Conservation (phyloP, 331 rosid species). For the Stylosanthes scabra region DNA sequence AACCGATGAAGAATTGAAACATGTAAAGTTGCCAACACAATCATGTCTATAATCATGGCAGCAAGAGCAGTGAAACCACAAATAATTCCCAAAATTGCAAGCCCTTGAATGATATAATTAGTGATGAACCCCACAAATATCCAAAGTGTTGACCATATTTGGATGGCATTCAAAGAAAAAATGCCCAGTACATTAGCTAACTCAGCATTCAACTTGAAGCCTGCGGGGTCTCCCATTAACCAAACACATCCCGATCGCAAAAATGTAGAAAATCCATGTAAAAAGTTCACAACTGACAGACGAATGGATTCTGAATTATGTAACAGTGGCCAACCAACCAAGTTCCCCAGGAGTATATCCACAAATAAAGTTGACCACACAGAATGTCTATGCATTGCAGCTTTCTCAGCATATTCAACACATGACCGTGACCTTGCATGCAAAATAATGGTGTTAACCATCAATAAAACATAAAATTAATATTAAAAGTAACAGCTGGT, state of each 20-base stretch:
- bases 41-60: constrained; percentile 74
- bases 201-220: constrained; percentile 94
- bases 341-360: constrained; percentile 80
- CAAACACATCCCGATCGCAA: constrained; percentile 97
- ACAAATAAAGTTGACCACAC: constrained; percentile 85
- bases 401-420: constrained; percentile 84
- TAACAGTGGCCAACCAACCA: constrained; percentile 77
- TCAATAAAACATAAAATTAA: constrained; percentile 30
- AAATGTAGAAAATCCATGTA: constrained; percentile 68
- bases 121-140: constrained; percentile 63
- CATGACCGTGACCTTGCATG: constrained; percentile 73
- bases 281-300: constrained; percentile 58
- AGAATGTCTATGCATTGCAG: constrained; percentile 85
- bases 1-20: constrained; percentile 87
- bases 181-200: constrained; percentile 85
- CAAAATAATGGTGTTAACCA: constrained; percentile 45
- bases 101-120: constrained; percentile 65
- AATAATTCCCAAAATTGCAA: constrained; percentile 77
- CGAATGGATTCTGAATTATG: constrained; percentile 63
- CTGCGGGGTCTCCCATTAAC: constrained; percentile 99
- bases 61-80: constrained; percentile 84
- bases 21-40: constrained; percentile 69
- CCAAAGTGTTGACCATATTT: constrained; percentile 96
- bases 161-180: constrained; percentile 86
- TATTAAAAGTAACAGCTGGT: constrained; percentile 18